Conservation (phyloP, 371 early-diverging fungal genomes). For the Zancudomyces culisetae region DNA sequence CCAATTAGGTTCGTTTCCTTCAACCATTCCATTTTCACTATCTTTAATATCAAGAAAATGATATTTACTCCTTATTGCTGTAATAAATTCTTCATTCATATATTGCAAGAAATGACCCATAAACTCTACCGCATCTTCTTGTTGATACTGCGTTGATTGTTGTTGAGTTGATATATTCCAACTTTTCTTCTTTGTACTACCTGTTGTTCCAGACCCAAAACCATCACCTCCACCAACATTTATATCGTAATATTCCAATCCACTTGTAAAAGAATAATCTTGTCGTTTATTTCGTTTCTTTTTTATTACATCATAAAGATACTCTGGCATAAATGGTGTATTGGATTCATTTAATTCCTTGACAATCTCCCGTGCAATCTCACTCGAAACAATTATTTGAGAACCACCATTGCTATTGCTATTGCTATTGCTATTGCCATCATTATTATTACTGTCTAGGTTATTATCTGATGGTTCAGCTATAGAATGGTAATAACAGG, state of each 20-base stretch:
- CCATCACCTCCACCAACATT: not conserved
- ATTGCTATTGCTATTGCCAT: no score
- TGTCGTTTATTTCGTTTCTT: constrained; percentile 59
- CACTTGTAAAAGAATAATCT: no score
- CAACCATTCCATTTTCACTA: not conserved
- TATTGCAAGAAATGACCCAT: constrained; percentile 80
- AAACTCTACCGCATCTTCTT: constrained; percentile 96
- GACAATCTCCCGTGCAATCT: no score
- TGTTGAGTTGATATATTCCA: no score
- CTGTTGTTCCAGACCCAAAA: no score
- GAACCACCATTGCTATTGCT: no score
- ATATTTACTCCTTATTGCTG: not conserved
- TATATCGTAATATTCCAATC: not conserved
- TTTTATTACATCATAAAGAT: constrained; percentile 75
- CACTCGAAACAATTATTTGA: no score
- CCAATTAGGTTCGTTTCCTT: not conserved
- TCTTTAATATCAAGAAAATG: not conserved
- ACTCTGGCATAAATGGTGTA: constrained; percentile 77
- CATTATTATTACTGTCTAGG: no score
- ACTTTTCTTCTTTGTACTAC: no score
- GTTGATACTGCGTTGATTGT: no score
- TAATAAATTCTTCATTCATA: constrained; percentile 65
- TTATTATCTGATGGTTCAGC: no score
- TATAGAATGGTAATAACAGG: no score
- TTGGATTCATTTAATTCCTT: constrained; percentile 53